Conservation (phyloP, 1,284 basidiomycete genomes). For the Prillingera fragicola region DNA sequence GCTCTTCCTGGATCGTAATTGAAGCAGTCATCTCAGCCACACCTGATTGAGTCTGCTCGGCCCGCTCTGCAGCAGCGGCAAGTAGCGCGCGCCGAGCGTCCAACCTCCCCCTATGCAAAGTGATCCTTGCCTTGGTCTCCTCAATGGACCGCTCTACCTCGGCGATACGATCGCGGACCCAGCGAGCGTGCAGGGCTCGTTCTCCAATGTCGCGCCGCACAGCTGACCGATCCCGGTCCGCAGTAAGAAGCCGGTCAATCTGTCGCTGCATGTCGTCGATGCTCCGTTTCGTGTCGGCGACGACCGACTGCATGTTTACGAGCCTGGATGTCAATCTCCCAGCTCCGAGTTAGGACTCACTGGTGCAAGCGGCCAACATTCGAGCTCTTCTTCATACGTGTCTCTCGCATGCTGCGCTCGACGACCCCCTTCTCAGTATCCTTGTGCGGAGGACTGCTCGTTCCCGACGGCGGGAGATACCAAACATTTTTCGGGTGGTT, state of each 20-base stretch:
- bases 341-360: conserved; percentile 17
- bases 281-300: conserved; percentile 61
- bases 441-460: neutral
- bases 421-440: conserved; percentile 21
- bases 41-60: conserved; percentile 20
- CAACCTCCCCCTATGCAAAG: conserved; percentile 19
- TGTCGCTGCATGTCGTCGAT: conserved; percentile 55
- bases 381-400: conserved; percentile 44
- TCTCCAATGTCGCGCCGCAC: conserved; percentile 53
- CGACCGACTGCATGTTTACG: conserved; percentile 61
- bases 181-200: conserved; percentile 25
- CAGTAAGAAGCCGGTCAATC: conserved; percentile 54
- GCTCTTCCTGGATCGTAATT: conserved; percentile 19
- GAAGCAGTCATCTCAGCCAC: conserved; percentile 18
- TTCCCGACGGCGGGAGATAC: conserved; percentile 17
- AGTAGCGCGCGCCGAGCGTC: conserved; percentile 26
- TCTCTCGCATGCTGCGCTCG: conserved; percentile 44
- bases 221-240: conserved; percentile 50
- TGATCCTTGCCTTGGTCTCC: conserved; percentile 27
- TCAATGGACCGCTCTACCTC: conserved; percentile 24
- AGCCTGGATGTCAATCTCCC: conserved; percentile 52
- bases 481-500: conserved; percentile 23
- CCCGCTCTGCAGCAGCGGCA: conserved; percentile 23
- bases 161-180: conserved; percentile 24
- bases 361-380: conserved; percentile 41